A percentile compares a stretch with the other conserved stretches of the same genome.
Evolutionary conservation across 805 yeast species (phyloP).

Genomic region (Zygosaccharomyces kombuchaensis): DNA sequence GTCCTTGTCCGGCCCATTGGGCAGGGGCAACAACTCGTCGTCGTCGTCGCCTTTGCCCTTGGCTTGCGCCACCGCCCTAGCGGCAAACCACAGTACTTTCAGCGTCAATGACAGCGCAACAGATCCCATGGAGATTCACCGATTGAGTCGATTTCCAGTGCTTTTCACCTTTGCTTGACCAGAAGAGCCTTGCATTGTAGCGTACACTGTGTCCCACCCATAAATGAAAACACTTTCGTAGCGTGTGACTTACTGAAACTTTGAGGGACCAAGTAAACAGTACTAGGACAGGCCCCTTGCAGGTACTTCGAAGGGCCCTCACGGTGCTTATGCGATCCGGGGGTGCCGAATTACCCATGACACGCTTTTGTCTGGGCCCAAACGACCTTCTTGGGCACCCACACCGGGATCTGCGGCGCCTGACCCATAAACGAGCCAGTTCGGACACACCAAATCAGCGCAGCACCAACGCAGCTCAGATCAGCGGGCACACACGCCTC

Average conservation of each 20-base stretch:
- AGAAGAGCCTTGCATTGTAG: not conserved
- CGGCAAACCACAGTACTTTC: conserved; percentile 14
- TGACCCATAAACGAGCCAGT: no score
- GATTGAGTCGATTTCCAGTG: not conserved
- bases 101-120: conserved; percentile 8
- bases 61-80: conserved; percentile 9
- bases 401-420: no score
- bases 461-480: no score
- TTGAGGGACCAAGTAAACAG: not conserved
- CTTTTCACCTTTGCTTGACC: not conserved
- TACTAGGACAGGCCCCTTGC: not conserved
- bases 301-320: not conserved
- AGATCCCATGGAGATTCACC: not conserved
- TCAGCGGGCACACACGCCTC: no score
- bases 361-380: no score
- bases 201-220: not conserved
- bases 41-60: conserved; percentile 33
- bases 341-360: no score
- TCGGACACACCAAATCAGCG: no score
- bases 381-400: no score
- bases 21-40: conserved; percentile 38
- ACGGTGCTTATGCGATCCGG: no score
- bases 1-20: conserved; percentile 25
- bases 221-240: not conserved
- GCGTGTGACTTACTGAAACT: not conserved